Percentiles rank a stretch among this genome's conserved stretches.
Conservation (phyloP, 2,329 filamentous ascomycete genomes). For the Myriangium duriaei region DNA sequence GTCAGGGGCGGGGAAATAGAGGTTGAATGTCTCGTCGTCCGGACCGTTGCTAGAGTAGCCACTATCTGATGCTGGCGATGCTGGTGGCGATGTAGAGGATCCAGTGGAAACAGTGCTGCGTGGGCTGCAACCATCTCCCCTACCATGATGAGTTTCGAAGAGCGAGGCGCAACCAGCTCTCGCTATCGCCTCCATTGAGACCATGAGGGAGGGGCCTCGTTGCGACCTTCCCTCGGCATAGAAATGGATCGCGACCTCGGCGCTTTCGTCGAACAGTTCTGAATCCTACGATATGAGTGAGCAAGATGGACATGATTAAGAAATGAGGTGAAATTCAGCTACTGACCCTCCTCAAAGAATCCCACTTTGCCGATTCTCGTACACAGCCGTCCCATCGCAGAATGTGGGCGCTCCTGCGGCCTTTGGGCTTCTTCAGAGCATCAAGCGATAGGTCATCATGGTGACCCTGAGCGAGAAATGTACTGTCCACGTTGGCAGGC, state of each 20-base stretch:
- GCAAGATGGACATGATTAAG: constrained; percentile 8
- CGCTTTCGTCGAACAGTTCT: constrained; percentile 56
- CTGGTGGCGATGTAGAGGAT: constrained; percentile 6
- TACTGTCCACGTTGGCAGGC: not conserved
- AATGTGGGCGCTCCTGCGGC: not conserved
- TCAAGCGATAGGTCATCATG: not conserved
- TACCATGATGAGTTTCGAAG: constrained; percentile 35
- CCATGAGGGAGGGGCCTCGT: constrained; percentile 53
- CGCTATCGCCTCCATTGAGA: constrained; percentile 48
- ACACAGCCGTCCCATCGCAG: constrained; percentile 11
- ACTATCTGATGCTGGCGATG: constrained; percentile 21
- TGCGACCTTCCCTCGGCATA: constrained; percentile 53
- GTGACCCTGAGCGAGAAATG: not conserved
- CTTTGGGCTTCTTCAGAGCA: not conserved
- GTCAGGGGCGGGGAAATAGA: constrained; percentile 58
- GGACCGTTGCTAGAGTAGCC: constrained; percentile 16
- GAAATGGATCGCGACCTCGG: constrained; percentile 58
- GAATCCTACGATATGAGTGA: constrained; percentile 42
- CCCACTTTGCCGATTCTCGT: constrained; percentile 12
- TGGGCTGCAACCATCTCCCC: not conserved
- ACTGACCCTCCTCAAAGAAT: constrained; percentile 14
- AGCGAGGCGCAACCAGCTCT: constrained; percentile 48
- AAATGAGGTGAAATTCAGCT: not conserved
- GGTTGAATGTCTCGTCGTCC: constrained; percentile 31
- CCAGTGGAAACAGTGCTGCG: not conserved